Percentiles rank a stretch among this genome's conserved stretches.
Conservation (phyloP, 2,329 filamentous ascomycete genomes). For the Metarhizium robertsii region DNA sequence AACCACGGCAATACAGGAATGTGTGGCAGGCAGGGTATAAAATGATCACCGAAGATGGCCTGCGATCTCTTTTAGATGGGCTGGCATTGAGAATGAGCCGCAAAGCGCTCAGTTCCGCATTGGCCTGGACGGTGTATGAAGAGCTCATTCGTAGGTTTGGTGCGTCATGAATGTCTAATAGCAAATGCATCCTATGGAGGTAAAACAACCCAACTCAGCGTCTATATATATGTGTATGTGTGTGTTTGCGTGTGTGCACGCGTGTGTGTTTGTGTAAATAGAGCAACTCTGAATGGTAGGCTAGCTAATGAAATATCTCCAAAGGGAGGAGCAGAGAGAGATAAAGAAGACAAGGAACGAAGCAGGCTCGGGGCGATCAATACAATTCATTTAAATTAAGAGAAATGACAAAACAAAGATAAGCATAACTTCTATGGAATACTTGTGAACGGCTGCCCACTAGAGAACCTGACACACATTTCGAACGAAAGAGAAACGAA, state of each 20-base stretch:
- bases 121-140: conserved; percentile 97
- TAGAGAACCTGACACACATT: too few relatives aligned
- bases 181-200: background rate
- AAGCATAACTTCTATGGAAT: too few relatives aligned
- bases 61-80: conserved; percentile 75
- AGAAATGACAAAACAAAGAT: too few relatives aligned
- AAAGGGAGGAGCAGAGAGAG: background rate
- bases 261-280: too few relatives aligned
- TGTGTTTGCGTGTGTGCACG: too few relatives aligned
- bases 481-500: too few relatives aligned
- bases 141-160: conserved; percentile 63
- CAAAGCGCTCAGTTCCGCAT: conserved; percentile 87
- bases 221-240: too few relatives aligned
- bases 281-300: background rate
- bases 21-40: conserved; percentile 65
- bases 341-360: background rate
- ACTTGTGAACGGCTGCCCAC: too few relatives aligned
- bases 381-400: too few relatives aligned
- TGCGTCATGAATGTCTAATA: background rate
- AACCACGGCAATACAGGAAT: conserved; percentile 74
- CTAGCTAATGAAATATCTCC: too few relatives aligned
- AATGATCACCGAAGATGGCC: conserved; percentile 76
- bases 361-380: background rate
- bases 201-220: background rate
- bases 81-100: conserved; percentile 77